Percentiles rank a stretch among this genome's conserved stretches.
These are phyloP conservation scores for Cladophialophora bantiana DNA, from an alignment of 2,329 filamentous ascomycete species.

Conservation along the genomic window DNA sequence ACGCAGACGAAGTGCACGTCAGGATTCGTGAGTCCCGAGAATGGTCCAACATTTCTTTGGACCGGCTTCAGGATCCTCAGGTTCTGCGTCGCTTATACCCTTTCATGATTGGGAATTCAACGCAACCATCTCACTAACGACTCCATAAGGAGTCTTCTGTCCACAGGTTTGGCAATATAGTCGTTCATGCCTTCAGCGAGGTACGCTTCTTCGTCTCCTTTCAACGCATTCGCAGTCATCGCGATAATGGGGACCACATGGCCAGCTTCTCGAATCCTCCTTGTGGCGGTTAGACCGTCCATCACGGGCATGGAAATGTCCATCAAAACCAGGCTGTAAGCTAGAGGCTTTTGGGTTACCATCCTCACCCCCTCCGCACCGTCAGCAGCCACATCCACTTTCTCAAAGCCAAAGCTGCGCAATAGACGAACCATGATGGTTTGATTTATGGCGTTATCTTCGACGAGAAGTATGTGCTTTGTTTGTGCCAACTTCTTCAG, in stretches of 20 bases:
- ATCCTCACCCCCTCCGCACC: constrained; percentile 77
- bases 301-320: constrained; percentile 50
- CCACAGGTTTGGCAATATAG: constrained; percentile 47
- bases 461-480: constrained; percentile 52
- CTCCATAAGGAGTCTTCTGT: constrained; percentile 30
- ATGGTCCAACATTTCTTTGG: neutral
- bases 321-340: constrained; percentile 52
- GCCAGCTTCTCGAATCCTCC: constrained; percentile 43
- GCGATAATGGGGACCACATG: constrained; percentile 41
- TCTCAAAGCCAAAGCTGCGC: constrained; percentile 58
- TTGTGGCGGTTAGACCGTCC: constrained; percentile 46
- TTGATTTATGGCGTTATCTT: constrained; percentile 54
- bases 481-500: constrained; percentile 49
- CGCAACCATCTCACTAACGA: constrained; percentile 30
- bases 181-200: constrained; percentile 44
- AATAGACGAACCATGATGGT: constrained; percentile 65
- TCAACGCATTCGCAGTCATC: constrained; percentile 45
- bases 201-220: constrained; percentile 45
- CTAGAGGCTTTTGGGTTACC: constrained; percentile 71
- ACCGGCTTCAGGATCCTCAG: neutral
- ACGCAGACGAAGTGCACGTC: neutral
- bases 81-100: neutral
- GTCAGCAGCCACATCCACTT: constrained; percentile 76
- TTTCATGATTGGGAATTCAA: constrained; percentile 7
- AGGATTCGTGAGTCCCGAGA: neutral